Conservation (phyloP, 805 yeast species). For the Metschnikowia matae region DNA sequence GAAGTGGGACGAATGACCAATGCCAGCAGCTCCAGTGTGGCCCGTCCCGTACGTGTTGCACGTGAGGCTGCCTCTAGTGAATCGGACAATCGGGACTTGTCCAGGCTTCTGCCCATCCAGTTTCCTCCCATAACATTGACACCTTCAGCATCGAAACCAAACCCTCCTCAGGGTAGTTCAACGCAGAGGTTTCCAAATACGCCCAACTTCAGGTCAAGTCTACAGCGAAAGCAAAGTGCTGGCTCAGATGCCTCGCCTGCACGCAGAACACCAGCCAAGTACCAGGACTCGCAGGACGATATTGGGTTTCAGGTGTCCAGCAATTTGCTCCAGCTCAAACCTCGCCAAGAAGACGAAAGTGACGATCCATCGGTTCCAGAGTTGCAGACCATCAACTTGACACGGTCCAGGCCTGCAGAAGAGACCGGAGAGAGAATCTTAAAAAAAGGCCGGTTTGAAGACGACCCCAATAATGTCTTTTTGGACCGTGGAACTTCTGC, state of each 20-base stretch:
- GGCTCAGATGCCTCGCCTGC: constrained; percentile 7
- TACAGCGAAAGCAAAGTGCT: constrained; percentile 1
- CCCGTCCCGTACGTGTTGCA: background rate
- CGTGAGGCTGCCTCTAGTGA: constrained; percentile 5
- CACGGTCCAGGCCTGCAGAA: background rate
- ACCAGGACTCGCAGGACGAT: constrained; percentile 4
- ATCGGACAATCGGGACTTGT: constrained; percentile 8
- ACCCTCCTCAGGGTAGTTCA: constrained; percentile 3
- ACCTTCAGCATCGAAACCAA: constrained; percentile 4
- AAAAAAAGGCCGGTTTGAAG: background rate
- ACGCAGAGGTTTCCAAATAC: constrained; percentile 12
- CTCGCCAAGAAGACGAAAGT: constrained; percentile 12
- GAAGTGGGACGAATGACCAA: constrained; percentile 24
- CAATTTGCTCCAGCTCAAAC: background rate
- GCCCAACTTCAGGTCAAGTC: constrained; percentile 8
- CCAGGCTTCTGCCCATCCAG: constrained; percentile 16
- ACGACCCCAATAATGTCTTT: constrained; percentile 31
- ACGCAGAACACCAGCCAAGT: background rate
- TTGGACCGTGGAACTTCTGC: constrained; percentile 19
- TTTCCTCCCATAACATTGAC: constrained; percentile 9
- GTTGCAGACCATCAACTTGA: constrained; percentile 8
- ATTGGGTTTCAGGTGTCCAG: constrained; percentile 8
- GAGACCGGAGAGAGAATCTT: background rate
- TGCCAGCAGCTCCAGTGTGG: constrained; percentile 15
- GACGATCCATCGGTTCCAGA: constrained; percentile 13